Evolutionary conservation across 1,284 basidiomycete species (phyloP).

Genomic region (Cryptococcus maquisensis): DNA sequence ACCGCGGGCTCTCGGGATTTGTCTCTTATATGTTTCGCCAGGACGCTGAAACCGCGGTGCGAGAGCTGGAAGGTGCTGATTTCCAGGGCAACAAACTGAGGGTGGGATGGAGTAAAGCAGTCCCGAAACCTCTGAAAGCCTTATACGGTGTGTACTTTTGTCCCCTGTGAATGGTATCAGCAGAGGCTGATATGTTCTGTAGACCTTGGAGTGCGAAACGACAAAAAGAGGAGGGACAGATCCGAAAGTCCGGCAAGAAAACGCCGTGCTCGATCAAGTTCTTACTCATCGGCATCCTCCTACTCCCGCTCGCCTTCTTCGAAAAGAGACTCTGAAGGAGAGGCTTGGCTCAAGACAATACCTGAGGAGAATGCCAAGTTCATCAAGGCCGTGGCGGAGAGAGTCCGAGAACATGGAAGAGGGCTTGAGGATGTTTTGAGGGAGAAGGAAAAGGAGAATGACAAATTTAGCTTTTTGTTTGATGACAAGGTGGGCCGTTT

Average conservation of each 20-base stretch:
- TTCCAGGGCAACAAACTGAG: constrained; percentile 83
- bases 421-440: constrained; percentile 71
- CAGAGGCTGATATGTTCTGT: not conserved
- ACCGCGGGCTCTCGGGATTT: constrained; percentile 81
- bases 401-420: constrained; percentile 73
- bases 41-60: constrained; percentile 81
- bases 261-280: constrained; percentile 7
- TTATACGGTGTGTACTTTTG: constrained; percentile 63
- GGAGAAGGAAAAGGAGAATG: constrained; percentile 72
- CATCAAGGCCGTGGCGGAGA: constrained; percentile 74
- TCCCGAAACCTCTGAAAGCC: constrained; percentile 72
- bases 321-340: constrained; percentile 24
- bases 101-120: constrained; percentile 93
- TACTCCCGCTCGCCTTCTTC: constrained; percentile 54
- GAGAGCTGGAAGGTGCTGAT: constrained; percentile 81
- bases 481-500: constrained; percentile 60
- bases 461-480: constrained; percentile 74
- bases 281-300: constrained; percentile 34
- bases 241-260: constrained; percentile 3
- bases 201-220: not conserved
- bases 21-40: constrained; percentile 90
- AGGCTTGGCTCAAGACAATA: constrained; percentile 52
- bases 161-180: not conserved
- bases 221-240: not conserved
- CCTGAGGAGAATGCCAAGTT: constrained; percentile 73